phyloP scores from a whole-genome alignment of 2,329 filamentous ascomycete genomes.

The Cadophora sp. region DNA sequence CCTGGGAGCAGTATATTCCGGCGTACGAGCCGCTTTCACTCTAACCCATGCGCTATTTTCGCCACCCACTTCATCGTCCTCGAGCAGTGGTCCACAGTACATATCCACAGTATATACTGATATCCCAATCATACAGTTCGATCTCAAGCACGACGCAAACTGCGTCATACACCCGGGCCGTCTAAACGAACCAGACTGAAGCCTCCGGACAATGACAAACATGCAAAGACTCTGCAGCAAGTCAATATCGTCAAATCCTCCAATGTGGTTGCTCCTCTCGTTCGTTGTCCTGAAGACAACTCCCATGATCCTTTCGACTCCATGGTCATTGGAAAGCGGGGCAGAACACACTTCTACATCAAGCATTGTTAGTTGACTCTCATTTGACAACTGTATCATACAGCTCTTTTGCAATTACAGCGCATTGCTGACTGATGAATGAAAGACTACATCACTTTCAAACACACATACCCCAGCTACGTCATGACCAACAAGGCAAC shows the following conservation, averaged over 20 bases:
- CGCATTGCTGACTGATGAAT: background rate
- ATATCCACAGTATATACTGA: background rate
- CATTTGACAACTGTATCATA: background rate
- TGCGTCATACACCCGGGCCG: background rate
- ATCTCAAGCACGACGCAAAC: constrained; percentile 26
- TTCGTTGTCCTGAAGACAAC: constrained; percentile 10
- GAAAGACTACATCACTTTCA: constrained; percentile 17
- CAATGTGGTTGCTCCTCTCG: background rate
- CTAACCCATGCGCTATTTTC: background rate
- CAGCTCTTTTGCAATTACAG: background rate
- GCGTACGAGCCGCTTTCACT: background rate
- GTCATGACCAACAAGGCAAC: constrained; percentile 8
- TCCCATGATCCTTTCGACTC: constrained; percentile 15
- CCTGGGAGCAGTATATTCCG: background rate
- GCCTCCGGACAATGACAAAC: background rate
- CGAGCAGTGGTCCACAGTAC: background rate
- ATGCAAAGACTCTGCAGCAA: background rate
- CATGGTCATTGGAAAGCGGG: constrained; percentile 11
- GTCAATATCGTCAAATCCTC: background rate
- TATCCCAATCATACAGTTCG: constrained; percentile 10
- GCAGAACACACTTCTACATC: constrained; percentile 17
- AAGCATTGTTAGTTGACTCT: constrained; percentile 15
- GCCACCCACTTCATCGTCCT: background rate
- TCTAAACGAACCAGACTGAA: background rate
- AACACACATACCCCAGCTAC: constrained; percentile 17